These are phyloP conservation scores for Fusarium oxysporum DNA, from an alignment of 2,329 filamentous ascomycete genomes.

Conservation along the genomic window DNA sequence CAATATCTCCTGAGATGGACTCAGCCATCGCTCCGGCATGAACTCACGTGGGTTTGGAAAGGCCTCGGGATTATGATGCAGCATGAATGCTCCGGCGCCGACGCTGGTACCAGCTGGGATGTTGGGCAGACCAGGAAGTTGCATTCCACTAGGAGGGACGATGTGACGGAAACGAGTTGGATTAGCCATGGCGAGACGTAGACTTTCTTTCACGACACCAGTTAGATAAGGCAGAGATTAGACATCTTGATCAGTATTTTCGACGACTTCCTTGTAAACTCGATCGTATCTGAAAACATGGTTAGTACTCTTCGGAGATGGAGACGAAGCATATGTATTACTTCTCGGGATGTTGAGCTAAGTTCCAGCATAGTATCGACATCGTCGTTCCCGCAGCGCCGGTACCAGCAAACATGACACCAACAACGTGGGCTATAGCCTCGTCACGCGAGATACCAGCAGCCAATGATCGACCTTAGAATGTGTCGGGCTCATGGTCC, in stretches of 20 bases:
- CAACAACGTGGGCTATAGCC: neutral
- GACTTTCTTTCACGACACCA: neutral
- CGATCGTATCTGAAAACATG: neutral
- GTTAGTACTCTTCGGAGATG: rapidly evolving
- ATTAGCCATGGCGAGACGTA: neutral
- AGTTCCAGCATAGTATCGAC: neutral
- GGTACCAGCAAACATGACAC: neutral
- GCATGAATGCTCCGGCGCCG: neutral
- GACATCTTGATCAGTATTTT: neutral
- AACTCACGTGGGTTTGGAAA: neutral
- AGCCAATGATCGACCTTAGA: neutral
- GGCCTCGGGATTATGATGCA: neutral
- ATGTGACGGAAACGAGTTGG: neutral
- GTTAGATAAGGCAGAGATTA: neutral
- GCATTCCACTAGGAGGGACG: neutral
- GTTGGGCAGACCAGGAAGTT: neutral
- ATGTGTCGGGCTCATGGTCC: neutral
- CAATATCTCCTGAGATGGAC: neutral
- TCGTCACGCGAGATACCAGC: neutral
- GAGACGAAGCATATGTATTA: neutral
- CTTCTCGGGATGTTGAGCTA: neutral
- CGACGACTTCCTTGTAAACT: neutral
- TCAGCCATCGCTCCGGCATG: neutral
- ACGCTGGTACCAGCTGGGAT: neutral
- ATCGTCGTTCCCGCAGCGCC: neutral